Base-by-base conservation (phyloP, 176 grass and related monocot species). In the Musa troglodytarum region DNA sequence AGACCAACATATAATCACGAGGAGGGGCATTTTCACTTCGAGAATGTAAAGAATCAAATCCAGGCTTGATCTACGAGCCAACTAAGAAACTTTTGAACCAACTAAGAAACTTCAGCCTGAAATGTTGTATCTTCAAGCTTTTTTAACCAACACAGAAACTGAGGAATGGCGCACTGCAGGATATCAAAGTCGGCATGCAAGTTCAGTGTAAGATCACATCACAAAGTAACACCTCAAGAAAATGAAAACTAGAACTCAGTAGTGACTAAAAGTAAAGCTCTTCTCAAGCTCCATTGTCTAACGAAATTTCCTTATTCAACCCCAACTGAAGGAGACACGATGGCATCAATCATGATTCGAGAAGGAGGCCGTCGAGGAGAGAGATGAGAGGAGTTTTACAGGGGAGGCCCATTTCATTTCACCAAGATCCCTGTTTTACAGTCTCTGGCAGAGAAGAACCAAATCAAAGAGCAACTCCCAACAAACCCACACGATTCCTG, bases 1-100 rank as follows among this genome's bases (percentile, higher is more conserved):
- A 51, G 55, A 76, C 53, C 74, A 76, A 26, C 56, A 76, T 64
- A 76, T 76, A 76, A 63, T 50, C 50, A 64, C 74, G 16, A 76
- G 54, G 28, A 76, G 56, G 28, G 34, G 34, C 34, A 29, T 50
- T 76, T 10, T 74, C 8, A 74, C 55, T 76, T 63, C 24, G 63
- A 50, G 24, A 76, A 63, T 56, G 29, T 17, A 62, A 61, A 61
- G 57, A 43, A 43, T 6, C 34, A 43, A 43, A 43, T 43, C 34
- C 34, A 43, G 34, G 34, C 34, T 43, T 43, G 34, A 43, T 43
- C 34, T 5, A 43, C 34, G 4, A 43, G 34, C 34, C 34, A 43
- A 43, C 34, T 6, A 43, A 43, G 34, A 43, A 43, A 43, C 34
- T 43, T 54, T 20, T 43, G 34, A 43, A 43, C 34, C 34, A 43